Conservation (phyloP, 345 rosid species). For the Ceriops decandra region DNA sequence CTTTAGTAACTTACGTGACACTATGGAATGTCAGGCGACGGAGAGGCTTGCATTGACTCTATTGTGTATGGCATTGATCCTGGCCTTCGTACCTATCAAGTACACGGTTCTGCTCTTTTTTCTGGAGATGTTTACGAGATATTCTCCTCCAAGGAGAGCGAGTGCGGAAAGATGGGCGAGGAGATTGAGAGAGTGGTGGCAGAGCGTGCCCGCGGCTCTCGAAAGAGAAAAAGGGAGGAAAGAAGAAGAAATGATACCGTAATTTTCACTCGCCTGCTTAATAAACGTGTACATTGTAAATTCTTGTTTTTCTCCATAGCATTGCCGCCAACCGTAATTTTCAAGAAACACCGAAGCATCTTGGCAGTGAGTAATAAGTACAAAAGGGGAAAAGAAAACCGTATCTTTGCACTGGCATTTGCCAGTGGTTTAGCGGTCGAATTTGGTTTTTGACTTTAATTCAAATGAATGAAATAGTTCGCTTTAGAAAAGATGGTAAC, state of each 20-base stretch:
- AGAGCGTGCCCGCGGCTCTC: conserved; percentile 89
- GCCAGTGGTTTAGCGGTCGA: no score
- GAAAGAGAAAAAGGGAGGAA: conserved; percentile 60
- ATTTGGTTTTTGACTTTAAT: no score
- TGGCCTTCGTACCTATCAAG: conserved; percentile 55
- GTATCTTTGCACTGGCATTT: no score
- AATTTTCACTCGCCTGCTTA: conserved; percentile 1
- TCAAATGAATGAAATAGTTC: no score
- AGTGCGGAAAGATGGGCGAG: conserved; percentile 69
- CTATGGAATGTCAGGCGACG: conserved; percentile 55
- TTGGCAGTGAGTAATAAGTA: no score
- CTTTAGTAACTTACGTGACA: background rate
- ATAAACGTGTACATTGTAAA: conserved; percentile 1
- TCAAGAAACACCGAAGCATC: background rate
- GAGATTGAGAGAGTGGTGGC: conserved; percentile 97
- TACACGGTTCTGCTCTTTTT: conserved; percentile 46
- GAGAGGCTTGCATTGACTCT: conserved; percentile 59
- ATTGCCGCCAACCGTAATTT: background rate
- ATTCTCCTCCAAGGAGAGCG: conserved; percentile 67
- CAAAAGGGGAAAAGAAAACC: no score
- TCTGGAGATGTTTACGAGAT: conserved; percentile 71
- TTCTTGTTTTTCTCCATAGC: background rate
- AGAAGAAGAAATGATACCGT: conserved; percentile 40
- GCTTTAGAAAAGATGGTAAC: no score
- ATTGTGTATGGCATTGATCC: conserved; percentile 39